Evolutionary conservation across 1,139 yeast species (phyloP).

Genomic region (Yamadazyma atmosphaerica): DNA sequence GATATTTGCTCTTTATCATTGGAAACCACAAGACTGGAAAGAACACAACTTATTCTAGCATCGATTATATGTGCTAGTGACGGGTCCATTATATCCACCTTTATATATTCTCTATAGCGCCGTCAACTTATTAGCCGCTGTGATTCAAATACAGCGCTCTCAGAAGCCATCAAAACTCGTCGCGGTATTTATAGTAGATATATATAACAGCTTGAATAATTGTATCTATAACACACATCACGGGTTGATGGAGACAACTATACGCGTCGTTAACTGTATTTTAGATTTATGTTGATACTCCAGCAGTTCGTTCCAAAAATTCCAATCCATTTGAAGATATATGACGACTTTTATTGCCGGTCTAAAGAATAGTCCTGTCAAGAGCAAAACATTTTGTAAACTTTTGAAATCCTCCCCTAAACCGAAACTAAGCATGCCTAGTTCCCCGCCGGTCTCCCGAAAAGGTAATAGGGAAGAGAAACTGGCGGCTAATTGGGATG

Average conservation of each 20-base stretch:
- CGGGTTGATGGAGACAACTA: not conserved
- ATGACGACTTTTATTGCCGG: not conserved
- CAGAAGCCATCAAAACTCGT: not conserved
- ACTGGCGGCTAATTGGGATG: slow-evolving; percentile 1
- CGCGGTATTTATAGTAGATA: not conserved
- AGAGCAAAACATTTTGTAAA: not conserved
- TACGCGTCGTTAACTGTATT: no score
- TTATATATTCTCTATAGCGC: not conserved
- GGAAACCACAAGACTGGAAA: slow-evolving; percentile 4
- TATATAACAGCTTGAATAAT: no score
- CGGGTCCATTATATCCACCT: not conserved
- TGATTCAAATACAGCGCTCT: no score
- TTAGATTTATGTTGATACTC: no score
- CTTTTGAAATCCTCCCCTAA: not conserved
- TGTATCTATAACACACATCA: not conserved
- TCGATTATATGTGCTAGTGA: slow-evolving; percentile 5
- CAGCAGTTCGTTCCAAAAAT: no score
- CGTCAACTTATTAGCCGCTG: no score
- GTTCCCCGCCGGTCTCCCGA: not conserved
- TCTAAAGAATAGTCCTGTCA: not conserved
- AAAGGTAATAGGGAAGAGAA: not conserved
- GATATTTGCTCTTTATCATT: slow-evolving; percentile 4
- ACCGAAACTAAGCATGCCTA: not conserved
- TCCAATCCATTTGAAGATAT: not conserved
- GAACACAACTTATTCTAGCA: slow-evolving; percentile 7